These are phyloP conservation scores for Aspergillus hortae DNA, from an alignment of 2,329 filamentous ascomycete species.

Conservation along the genomic window DNA sequence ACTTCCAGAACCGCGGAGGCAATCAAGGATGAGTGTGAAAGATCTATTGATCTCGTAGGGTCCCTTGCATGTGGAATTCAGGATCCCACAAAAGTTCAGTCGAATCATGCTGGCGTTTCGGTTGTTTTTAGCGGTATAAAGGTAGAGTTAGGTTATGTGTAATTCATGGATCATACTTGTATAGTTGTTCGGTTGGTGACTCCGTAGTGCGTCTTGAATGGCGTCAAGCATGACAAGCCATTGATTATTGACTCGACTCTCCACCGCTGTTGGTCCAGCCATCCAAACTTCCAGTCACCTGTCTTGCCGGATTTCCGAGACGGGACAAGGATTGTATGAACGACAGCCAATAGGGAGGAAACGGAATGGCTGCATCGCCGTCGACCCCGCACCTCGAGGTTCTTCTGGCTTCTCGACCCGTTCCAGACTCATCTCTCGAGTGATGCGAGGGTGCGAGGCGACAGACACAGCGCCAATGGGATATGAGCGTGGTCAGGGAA, in stretches of 20 bases:
- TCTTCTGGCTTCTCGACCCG: constrained; percentile 4
- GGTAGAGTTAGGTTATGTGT: too few relatives aligned
- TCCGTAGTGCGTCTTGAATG: too few relatives aligned
- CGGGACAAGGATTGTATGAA: not conserved
- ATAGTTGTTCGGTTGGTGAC: too few relatives aligned
- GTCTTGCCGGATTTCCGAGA: not conserved
- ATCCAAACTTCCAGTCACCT: not conserved
- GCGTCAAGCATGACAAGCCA: too few relatives aligned
- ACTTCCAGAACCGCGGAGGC: constrained; percentile 24
- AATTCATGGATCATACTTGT: too few relatives aligned
- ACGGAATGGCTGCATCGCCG: not conserved
- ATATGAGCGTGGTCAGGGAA: too few relatives aligned
- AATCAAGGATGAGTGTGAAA: constrained; percentile 53
- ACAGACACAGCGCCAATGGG: not conserved
- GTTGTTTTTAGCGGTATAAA: too few relatives aligned
- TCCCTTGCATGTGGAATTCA: not conserved
- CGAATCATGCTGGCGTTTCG: too few relatives aligned
- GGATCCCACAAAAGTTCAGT: too few relatives aligned
- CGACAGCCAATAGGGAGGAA: not conserved
- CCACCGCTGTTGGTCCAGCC: too few relatives aligned
- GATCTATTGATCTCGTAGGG: constrained; percentile 51
- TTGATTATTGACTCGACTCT: too few relatives aligned
- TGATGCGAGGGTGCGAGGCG: not conserved
- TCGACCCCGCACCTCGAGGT: constrained; percentile 9
- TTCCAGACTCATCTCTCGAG: constrained; percentile 4